Conservation (phyloP, 176 grass and related monocot genomes). For the Zea luxurians region DNA sequence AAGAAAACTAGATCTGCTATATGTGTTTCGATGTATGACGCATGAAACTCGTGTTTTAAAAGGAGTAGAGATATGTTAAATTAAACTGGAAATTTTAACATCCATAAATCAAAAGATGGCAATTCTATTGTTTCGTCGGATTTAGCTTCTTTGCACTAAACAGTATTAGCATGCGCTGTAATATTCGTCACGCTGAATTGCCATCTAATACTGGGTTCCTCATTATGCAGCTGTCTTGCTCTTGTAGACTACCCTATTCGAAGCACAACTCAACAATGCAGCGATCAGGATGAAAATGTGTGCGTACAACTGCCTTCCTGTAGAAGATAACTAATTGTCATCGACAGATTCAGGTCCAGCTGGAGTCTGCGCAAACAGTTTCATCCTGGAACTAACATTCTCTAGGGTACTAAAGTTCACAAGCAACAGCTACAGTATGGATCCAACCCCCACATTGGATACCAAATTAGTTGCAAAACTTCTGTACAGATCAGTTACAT, state of each 20-base stretch:
- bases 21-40: no score
- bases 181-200: not conserved
- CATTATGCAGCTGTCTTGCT: not conserved
- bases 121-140: not conserved
- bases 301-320: not conserved
- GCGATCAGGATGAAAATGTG: not conserved
- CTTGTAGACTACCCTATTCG: not conserved
- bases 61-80: no score
- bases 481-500: slow-evolving; percentile 55
- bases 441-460: slow-evolving; percentile 31
- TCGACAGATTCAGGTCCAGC: slow-evolving; percentile 24
- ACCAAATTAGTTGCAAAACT: slow-evolving; percentile 62
- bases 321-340: slow-evolving; percentile 12
- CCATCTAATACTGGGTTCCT: not conserved
- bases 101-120: not conserved
- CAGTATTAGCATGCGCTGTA: not conserved
- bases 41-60: no score
- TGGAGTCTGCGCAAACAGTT: not conserved
- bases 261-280: not conserved
- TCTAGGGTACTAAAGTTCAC: slow-evolving; percentile 28
- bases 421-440: slow-evolving; percentile 33
- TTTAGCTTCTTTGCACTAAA: not conserved
- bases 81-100: not conserved
- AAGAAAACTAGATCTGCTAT: no score
- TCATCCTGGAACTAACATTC: slow-evolving; percentile 19